phyloP scores from a whole-genome alignment of 371 early-diverging fungal genomes.

The Apophysomyces variabilis region DNA sequence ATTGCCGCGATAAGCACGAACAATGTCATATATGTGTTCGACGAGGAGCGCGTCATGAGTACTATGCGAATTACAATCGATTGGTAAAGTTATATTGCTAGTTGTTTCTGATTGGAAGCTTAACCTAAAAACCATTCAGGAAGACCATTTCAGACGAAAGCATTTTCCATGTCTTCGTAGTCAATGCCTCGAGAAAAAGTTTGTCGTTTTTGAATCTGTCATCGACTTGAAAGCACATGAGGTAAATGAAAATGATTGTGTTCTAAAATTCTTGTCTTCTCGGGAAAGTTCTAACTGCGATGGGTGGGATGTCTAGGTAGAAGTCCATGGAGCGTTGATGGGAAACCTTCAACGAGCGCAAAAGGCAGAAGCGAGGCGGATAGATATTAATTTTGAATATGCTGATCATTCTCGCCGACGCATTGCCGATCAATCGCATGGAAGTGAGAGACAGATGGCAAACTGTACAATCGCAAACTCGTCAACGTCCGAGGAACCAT shows the following conservation, averaged over 20 bases:
- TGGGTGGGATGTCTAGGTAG: constrained; percentile 18
- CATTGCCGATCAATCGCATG: constrained; percentile 1
- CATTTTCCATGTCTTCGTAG: constrained; percentile 84
- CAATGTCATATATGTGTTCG: constrained; percentile 90
- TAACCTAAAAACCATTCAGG: constrained; percentile 43
- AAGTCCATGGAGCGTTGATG: constrained; percentile 50
- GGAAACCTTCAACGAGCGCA: constrained; percentile 37
- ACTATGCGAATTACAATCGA: constrained; percentile 79
- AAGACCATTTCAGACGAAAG: constrained; percentile 80
- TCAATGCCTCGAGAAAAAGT: constrained; percentile 90
- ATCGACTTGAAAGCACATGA: constrained; percentile 91
- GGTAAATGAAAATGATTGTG: constrained; percentile 22
- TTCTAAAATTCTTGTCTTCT: too few species aligned
- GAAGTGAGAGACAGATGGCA: not conserved
- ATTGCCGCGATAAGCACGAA: constrained; percentile 93
- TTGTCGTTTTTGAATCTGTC: constrained; percentile 91
- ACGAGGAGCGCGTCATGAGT: constrained; percentile 75
- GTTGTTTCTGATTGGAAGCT: constrained; percentile 11
- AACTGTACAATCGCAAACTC: not conserved
- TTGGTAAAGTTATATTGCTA: constrained; percentile 55
- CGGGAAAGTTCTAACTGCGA: too few species aligned
- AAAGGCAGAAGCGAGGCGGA: constrained; percentile 48
- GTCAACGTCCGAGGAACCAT: constrained; percentile 12
- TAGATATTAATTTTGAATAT: constrained; percentile 69
- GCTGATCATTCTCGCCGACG: constrained; percentile 36